phyloP scores from a whole-genome alignment of 2,329 filamentous ascomycete genomes.

The Madurella fahalii region DNA sequence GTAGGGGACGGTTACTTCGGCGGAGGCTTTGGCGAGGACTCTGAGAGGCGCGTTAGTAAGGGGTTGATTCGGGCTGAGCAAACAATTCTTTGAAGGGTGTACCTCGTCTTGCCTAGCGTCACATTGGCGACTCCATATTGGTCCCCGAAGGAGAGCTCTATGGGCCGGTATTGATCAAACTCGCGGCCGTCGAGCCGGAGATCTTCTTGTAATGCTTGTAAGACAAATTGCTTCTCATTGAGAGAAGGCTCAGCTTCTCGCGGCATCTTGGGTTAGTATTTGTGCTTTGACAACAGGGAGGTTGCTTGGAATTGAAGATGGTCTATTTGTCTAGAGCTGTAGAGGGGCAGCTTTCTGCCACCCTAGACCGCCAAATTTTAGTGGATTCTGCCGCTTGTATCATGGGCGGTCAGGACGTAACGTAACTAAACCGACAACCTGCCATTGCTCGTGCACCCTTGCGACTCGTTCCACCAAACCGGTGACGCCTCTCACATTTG shows the following conservation, averaged over 20 bases:
- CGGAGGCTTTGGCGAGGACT: constrained; percentile 78
- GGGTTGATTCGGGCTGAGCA: neutral
- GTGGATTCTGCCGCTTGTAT: constrained; percentile 25
- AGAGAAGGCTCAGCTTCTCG: constrained; percentile 86
- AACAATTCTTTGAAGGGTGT: constrained; percentile 21
- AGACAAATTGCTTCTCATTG: constrained; percentile 82
- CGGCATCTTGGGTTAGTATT: constrained; percentile 61
- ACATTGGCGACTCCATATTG: constrained; percentile 90
- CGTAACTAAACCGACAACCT: constrained; percentile 1
- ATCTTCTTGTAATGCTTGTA: constrained; percentile 74
- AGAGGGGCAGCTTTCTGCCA: constrained; percentile 27
- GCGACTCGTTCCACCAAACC: constrained; percentile 8
- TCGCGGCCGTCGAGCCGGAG: constrained; percentile 79
- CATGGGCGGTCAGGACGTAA: constrained; percentile 17
- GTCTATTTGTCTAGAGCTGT: neutral
- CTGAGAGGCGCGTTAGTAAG: constrained; percentile 31
- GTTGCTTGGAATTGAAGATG: neutral
- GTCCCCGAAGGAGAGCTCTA: constrained; percentile 79
- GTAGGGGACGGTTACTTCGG: constrained; percentile 81
- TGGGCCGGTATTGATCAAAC: constrained; percentile 72
- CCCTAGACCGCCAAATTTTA: constrained; percentile 25
- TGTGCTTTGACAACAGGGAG: neutral
- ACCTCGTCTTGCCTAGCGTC: constrained; percentile 86
- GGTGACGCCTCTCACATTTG: neutral
- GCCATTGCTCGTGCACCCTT: constrained; percentile 12